Evolutionary conservation across 352 stramenopile genomes (phyloP), one percentile per base, ranked within the genome.

Genomic region (Phytophthora nicotianae): DNA sequence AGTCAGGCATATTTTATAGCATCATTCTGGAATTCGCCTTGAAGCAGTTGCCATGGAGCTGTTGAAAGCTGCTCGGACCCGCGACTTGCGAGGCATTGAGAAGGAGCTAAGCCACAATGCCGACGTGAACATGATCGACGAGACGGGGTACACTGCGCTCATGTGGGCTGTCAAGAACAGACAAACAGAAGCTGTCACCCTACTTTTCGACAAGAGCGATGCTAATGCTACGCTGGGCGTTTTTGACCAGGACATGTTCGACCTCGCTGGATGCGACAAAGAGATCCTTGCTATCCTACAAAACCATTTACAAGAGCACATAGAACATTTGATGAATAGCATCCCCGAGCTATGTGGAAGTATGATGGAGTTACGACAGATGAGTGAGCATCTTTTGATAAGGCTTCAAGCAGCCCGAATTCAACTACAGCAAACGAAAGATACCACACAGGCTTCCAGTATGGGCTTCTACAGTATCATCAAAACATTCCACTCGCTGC

Each of bases 141-240:
- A 46, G 4, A 47, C 24, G 0, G 51, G 50, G 4, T 45, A 4
- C 32, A 51, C 45, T 0, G 33, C 51, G 10, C 42, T 70, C n/a
- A 54, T 70, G 48, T 49, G n/a, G n/a, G n/a, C n/a, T n/a, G n/a
- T n/a, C n/a, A n/a, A n/a, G n/a, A n/a, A n/a, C n/a, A n/a, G n/a
- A n/a, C n/a, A 40, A 4, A 38, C 41, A 9, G 38, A 69, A 13
- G 20, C 48, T 17, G 14, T 65, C 14, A 13, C 32, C 19, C 19
- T 70, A 6, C 54, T 70, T 5, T 32, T 65, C 17, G 48, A 53
- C 16, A 20, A 48, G n/a, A n/a, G n/a, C n/a, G n/a, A n/a, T n/a
- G n/a, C n/a, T 4, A 26, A 56, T 24, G 48, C 62, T 20, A 49
- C 49, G 50, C 24, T 70, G 23, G 47, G 60, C 37, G 32, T 52